These are phyloP conservation scores for Cicer bijugum DNA, from an alignment of 306 rosid genomes.

Conservation along the genomic window DNA sequence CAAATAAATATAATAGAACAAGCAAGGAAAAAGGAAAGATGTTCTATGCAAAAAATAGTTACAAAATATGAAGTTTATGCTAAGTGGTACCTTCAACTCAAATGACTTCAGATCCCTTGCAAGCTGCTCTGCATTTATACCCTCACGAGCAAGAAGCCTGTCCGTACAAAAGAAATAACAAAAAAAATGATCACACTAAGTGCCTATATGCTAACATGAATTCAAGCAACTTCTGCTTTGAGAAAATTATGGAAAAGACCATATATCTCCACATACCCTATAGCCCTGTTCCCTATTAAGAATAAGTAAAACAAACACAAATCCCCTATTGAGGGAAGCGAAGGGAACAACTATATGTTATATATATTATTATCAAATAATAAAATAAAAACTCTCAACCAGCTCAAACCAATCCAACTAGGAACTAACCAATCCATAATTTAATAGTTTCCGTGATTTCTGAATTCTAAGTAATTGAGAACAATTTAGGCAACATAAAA, in stretches of 20 bases:
- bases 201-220: not conserved
- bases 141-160: constrained; percentile 98
- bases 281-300: not conserved
- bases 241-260: constrained; percentile 2
- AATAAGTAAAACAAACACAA: constrained; percentile 5
- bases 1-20: constrained; percentile 31
- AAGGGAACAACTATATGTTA: not conserved
- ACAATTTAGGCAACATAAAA: not conserved
- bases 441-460: not conserved
- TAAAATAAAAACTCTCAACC: constrained; percentile 1
- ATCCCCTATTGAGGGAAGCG: not conserved
- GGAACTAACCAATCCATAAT: constrained; percentile 4
- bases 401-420: constrained; percentile 19
- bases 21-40: constrained; percentile 30
- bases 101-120: constrained; percentile 97
- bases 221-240: constrained; percentile 8
- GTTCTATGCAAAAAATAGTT: constrained; percentile 15
- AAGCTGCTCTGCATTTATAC: constrained; percentile 98
- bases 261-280: not conserved
- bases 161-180: constrained; percentile 38
- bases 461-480: constrained; percentile 20
- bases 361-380: not conserved
- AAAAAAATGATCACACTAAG: not conserved
- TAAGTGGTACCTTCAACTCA: constrained; percentile 75
- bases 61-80: not conserved